A percentile compares a stretch with the other conserved stretches of the same genome.
These are phyloP conservation scores for Primulina eburnea DNA, from an alignment of 257 asterid genomes.

Conservation along the genomic window DNA sequence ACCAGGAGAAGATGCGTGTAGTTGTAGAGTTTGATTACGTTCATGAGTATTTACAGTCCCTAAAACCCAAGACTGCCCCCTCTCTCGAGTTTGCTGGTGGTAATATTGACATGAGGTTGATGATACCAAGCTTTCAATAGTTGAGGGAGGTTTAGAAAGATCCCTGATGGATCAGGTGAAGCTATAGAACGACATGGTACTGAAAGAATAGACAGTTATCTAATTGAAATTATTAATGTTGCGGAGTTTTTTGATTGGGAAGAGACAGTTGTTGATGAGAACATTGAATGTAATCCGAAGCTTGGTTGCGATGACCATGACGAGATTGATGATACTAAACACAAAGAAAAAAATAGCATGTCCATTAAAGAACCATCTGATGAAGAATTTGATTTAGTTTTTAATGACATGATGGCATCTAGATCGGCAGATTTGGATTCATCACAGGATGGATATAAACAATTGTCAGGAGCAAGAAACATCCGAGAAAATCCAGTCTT, in stretches of 20 bases:
- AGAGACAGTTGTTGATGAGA: slow-evolving; percentile 32
- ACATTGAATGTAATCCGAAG: slow-evolving; percentile 29
- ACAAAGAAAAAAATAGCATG: slow-evolving; percentile 14
- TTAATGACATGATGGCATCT: slow-evolving; percentile 25
- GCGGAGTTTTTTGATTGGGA: slow-evolving; percentile 54
- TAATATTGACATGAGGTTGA: slow-evolving; percentile 29
- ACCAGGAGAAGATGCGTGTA: slow-evolving; percentile 40
- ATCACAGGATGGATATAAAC: slow-evolving; percentile 27
- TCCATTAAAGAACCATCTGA: slow-evolving; percentile 13
- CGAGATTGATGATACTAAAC: slow-evolving; percentile 26
- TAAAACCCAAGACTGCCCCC: slow-evolving; percentile 24
- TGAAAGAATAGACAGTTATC: slow-evolving; percentile 36
- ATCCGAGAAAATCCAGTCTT: slow-evolving; percentile 26
- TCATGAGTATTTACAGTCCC: slow-evolving; percentile 27
- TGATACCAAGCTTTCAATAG: slow-evolving; percentile 29
- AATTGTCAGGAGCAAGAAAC: slow-evolving; percentile 34
- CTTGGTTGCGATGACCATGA: slow-evolving; percentile 28
- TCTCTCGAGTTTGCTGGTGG: slow-evolving; percentile 22
- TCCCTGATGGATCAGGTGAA: slow-evolving; percentile 32
- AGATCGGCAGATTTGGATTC: slow-evolving; percentile 30
- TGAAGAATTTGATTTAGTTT: slow-evolving; percentile 33
- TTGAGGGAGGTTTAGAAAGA: slow-evolving; percentile 45
- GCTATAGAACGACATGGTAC: slow-evolving; percentile 36
- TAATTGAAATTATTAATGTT: slow-evolving; percentile 53
- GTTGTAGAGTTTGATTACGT: slow-evolving; percentile 25